Base-by-base conservation (phyloP, 768 basidiomycete genomes). In the Mycena vitilis region DNA sequence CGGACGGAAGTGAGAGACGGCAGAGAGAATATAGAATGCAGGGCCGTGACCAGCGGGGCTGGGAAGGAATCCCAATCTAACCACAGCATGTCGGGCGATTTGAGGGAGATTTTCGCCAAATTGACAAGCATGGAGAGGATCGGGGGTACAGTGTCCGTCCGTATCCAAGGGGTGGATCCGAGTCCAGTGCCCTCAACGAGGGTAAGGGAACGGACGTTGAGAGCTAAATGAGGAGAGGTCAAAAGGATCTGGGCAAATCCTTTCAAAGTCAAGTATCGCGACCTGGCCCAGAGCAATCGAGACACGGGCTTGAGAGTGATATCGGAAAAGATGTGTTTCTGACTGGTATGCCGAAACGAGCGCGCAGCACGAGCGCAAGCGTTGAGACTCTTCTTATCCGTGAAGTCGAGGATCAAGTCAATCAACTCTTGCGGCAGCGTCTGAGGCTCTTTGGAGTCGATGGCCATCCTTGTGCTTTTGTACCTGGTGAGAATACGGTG, bases 381-480 rank as follows among this genome's bases (percentile, higher is more conserved):
- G 37, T 34, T 59, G 37, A 66, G 65, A 1, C 51, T 56, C 56
- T 47, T 48, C 55, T 25, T 54, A 23, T 71, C 69, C 30, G 61
- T 48, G 5, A 66, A 22, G 37, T 63, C 56, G 25, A 66, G 57
- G 34, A 71, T 71, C 11, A 60, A 52, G 55, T 70, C 69, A 54
- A 70, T 65, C 20, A 70, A 48, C 48, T 71, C 69, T 56, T 71
- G 69, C 12, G 69, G 69, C 23, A 70, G 25, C 6, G 55, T 57
- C 18, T 54, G 63, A 8, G 37, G 38, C 18, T 38, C 38, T 56
- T n/a, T 11, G 1, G 18, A 18, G 36, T 52, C 51, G 51, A 52
- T 30, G 30, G 30, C 30, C 30, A 30, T 30, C 3, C 30, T 30
- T 30, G 30, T 30, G 30, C 30, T 30, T 2, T 30, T 30, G 30